Conservation (phyloP, 2,329 filamentous ascomycete species). For the Stagonosporopsis vannaccii region DNA sequence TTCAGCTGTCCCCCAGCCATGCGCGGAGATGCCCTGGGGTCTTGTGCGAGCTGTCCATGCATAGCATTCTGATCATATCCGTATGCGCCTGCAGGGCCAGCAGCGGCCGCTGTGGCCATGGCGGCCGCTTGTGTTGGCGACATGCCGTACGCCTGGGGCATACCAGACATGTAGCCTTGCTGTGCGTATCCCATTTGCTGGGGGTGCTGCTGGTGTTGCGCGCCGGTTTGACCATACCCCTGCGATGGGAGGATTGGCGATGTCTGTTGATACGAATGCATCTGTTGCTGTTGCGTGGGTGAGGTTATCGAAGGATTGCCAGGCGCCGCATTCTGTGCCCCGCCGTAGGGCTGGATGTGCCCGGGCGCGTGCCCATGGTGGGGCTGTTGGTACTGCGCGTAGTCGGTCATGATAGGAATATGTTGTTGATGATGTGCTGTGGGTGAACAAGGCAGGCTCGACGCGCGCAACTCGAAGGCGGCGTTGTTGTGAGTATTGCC, state of each 20-base stretch:
- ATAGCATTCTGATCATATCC: conserved; percentile 66
- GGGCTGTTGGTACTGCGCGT: conserved; percentile 57
- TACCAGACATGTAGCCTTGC: conserved; percentile 76
- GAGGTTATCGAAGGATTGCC: conserved; percentile 68
- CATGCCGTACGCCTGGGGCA: conserved; percentile 78
- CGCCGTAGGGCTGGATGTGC: conserved; percentile 51
- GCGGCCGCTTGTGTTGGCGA: conserved; percentile 86
- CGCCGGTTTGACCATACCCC: conserved; percentile 69
- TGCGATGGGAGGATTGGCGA: conserved; percentile 84
- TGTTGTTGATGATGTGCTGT: conserved; percentile 20
- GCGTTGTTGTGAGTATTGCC: conserved; percentile 39
- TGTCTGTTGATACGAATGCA: conserved; percentile 66
- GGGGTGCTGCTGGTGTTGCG: conserved; percentile 67
- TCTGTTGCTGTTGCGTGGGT: conserved; percentile 65
- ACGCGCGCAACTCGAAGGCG: conserved; percentile 35
- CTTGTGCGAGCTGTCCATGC: conserved; percentile 65
- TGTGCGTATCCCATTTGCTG: conserved; percentile 83
- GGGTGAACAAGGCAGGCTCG: conserved; percentile 33
- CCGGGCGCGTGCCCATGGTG: conserved; percentile 55
- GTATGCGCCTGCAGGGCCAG: conserved; percentile 75
- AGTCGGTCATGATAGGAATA: conserved; percentile 54
- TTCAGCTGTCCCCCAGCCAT: conserved; percentile 74
- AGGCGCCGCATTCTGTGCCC: conserved; percentile 45
- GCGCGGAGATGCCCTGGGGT: conserved; percentile 73
- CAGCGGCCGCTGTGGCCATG: conserved; percentile 92